Evolutionary conservation across 805 yeast species (phyloP), one percentile per base, ranked within the genome.

Genomic region (Nakazawaea wickerhamii): DNA sequence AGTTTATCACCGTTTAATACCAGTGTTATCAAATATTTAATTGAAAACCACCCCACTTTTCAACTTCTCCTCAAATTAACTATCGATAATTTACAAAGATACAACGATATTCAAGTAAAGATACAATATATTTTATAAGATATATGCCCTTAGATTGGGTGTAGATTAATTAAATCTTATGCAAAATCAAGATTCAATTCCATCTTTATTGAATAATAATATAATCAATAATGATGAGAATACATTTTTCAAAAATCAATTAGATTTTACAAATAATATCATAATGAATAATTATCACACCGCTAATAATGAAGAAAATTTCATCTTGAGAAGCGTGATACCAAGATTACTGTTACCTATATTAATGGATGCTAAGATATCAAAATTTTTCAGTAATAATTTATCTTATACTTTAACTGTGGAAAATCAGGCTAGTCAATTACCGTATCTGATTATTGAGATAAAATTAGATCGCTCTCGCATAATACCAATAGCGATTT

Each of bases 371-470:
- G 39, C 33, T 8, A 43, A 43, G 17, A 20, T 43, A 7, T 37
- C 35, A 11, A 43, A 38, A 22, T 43, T 33, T 28, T 26, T 43
- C 19, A 28, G 38, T n/a, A 43, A 43, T 18, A 38, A 42, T 20
- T 19, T 30, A 5, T 18, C 31, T 10, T 42, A 36, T 15, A 30
- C 26, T 9, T 18, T 42, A 17, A 18, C 19, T 5, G 30, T 43
- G n/a, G 45, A 43, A 19, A 43, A 37, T 30, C 45, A 43, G 25
- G 36, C 35, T 8, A 37, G 41, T 22, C 41, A 43, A 38, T 38
- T 43, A 28, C 45, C 45, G 4, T 43, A 38, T 28, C 41, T 43
- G 45, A 33, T 43, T 4, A 25, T 43, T 15, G 45, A 43, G 19
- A 27, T 43, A 14, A 21, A 30, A 8, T 15, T 43, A 19, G 35